Base-by-base conservation (phyloP, 352 stramenopile genomes). In the Bremia lactucae region DNA sequence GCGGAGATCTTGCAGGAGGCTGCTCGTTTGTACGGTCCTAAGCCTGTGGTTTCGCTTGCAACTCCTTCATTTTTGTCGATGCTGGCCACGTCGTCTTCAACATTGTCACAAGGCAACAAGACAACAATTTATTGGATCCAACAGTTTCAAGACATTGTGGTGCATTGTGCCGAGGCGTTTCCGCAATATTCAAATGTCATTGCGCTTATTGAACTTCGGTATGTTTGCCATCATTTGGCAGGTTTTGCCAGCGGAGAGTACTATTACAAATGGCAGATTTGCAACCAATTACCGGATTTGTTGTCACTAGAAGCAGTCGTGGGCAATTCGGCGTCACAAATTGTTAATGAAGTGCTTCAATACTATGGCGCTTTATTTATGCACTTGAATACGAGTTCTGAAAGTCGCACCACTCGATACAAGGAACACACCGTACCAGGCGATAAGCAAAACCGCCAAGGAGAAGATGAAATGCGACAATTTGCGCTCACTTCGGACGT, bases 1-100 rank as follows among this genome's bases (percentile, higher is more conserved):
- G 71, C 87, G 43, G 74, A 87, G 36, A 68, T 89, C 8, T 53
- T 89, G 14, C 74, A 89, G 39, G 77, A 89, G 52, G 72, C 76
- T 0, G 74, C 70, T 6, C 61, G 73, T 2, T 55, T 91, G 54
- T 88, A 84, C 21, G 79, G 70, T 0, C 79, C 73, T 25, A 62
- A 72, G 47, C 49, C 65, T 11, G 47, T 65, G 6, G 38, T 55
- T 8, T 44, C 46, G 14, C 46, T 65, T 23, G 46, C 62, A 4
- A 68, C 56, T 5, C 62, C 65, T 20, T 31, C 68, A 11, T 72
- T 55, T 18, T 42, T 70, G 4, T 71, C 64, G 16, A 70, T 61
- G 47, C 31, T 63, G 45, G 58, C 45, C 25, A 55, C 59, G 10
- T 59, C 61, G 13, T 67, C 54, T 13, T 74, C 52, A 10, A 57